Evolutionary conservation across 371 early-diverging fungal genomes (phyloP), one percentile per base, ranked within the genome.

Genomic region (Batrachochytrium dendrobatidis): DNA sequence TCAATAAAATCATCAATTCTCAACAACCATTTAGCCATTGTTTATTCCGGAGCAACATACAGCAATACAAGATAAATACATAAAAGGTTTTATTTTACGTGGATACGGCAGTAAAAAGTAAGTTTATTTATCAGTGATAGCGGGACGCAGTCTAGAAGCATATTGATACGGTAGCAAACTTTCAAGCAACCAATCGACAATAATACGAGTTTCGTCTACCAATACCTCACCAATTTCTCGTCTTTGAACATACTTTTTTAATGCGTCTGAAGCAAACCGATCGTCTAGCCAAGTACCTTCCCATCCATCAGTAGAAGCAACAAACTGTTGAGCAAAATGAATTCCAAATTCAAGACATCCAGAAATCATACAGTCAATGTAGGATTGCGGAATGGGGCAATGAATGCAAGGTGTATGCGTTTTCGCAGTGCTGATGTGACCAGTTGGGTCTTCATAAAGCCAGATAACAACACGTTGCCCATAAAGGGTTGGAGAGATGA

Each of bases 361-460:
- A 15, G 51, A 28, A 22, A 69, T 33, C 30, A 72, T 67, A 58
- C 64, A 63, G 67, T 72, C 73, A 33, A 72, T 28, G 58, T 72
- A 72, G 53, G 59, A 53, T 45, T 69, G 73, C 28, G 73, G 73
- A 53, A 72, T 66, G 32, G 73, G 73, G n/a, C 54, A 56, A 30
- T 24, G 20, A 2, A 44, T 54, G 30, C 57, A 53, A 6, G 72
- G 61, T 15, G 33, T 32, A 60, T 71, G 71, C 31, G 60, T 52
- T 45, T 31, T 26, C 35, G 33, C 32, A 45, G 29, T 51, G 29
- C 18, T 32, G n/a, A 25, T 2, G 12, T 22, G 34, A 35, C 22
- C 17, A 51, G n/a, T 50, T 17, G 60, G 29, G n/a, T 61, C 26
- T 31, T 61, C 59, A 53, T 71, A 69, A 18, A 64, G 64, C 58